These are phyloP conservation scores for Megacollybia marginata DNA, from an alignment of 768 basidiomycete species.

Conservation along the genomic window DNA sequence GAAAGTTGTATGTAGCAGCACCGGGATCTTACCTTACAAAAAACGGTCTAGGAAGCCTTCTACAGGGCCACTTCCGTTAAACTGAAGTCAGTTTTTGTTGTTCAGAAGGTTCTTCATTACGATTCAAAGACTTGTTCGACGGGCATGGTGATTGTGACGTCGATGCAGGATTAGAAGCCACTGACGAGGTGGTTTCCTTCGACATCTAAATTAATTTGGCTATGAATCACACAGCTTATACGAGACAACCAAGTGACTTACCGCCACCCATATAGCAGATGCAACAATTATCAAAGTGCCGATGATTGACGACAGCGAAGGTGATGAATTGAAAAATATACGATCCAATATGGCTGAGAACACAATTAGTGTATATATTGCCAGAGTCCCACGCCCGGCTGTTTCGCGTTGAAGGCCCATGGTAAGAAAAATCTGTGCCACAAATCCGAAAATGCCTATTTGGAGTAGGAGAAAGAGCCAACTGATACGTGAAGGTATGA, in stretches of 20 bases:
- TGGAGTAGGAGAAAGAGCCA: constrained; percentile 41
- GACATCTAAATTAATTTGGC: too few relatives aligned
- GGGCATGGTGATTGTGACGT: too few relatives aligned
- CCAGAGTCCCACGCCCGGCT: constrained; percentile 54
- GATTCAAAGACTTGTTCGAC: too few relatives aligned
- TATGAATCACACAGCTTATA: too few relatives aligned
- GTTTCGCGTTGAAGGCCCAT: constrained; percentile 56
- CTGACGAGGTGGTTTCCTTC: too few relatives aligned
- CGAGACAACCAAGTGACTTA: constrained; percentile 22
- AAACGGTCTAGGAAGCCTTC: too few relatives aligned
- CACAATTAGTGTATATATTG: constrained; percentile 56
- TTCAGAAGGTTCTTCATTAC: too few relatives aligned
- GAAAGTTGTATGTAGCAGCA: too few relatives aligned
- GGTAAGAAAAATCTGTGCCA: constrained; percentile 49
- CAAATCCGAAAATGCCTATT: constrained; percentile 47
- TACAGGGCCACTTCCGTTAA: too few relatives aligned
- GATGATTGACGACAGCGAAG: constrained; percentile 49
- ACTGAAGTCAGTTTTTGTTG: too few relatives aligned
- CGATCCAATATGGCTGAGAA: constrained; percentile 62
- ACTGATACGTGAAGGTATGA: constrained; percentile 37
- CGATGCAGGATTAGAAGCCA: too few relatives aligned
- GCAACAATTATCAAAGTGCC: constrained; percentile 61
- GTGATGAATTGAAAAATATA: constrained; percentile 53
- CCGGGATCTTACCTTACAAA: too few relatives aligned
- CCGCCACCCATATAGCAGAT: constrained; percentile 59